Evolutionary conservation across 2,329 filamentous ascomycete species (phyloP), one percentile per base, ranked within the genome.

Genomic region (Aspergillus neotritici): DNA sequence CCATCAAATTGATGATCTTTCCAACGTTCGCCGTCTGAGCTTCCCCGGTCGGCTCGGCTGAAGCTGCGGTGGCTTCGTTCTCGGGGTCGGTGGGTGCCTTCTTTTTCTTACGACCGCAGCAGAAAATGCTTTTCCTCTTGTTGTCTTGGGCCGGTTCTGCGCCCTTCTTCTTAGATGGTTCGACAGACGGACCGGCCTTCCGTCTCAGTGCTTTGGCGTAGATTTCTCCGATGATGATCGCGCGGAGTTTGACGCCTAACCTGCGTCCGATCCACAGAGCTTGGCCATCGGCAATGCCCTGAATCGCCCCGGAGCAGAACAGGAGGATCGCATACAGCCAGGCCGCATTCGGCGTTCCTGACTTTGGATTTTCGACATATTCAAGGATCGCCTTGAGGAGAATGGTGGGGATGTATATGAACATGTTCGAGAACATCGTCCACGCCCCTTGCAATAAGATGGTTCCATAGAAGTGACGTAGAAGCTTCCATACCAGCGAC

Each of bases 1-100:
- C 94, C 93, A 98, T 98, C 53, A 98, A 75, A 66, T 97, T 98
- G 72, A 98, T 98, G 59, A 98, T 96, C n/a, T 93, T 94, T 50
- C 94, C 93, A 39, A 94, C 77, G 48, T 93, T 96, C 31, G 89
- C 91, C 69, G 94, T 88, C 45, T 84, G 78, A 49, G 88, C 83
- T 13, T 48, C 44, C n/a, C 61, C 58, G 29, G 56, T 57, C 13
- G 51, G 44, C 32, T 66, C 56, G 41, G 56, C 16, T 25, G 57
- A 53, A 25, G 59, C 55, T 17, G 54, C 50, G 38, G 39, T 37
- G 4, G 37, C 25, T 13, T 55, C 50, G 5, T 45, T 44, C 21
- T 57, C 52, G 4, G 49, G 41, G 36, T 63, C 57, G 15, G 40
- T 47, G 4, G 53, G 42, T 12, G 46, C 48, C 45, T 65, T 62